These are phyloP conservation scores for Oldenlandia corymbosa DNA, from an alignment of 257 asterid species.

Conservation along the genomic window DNA sequence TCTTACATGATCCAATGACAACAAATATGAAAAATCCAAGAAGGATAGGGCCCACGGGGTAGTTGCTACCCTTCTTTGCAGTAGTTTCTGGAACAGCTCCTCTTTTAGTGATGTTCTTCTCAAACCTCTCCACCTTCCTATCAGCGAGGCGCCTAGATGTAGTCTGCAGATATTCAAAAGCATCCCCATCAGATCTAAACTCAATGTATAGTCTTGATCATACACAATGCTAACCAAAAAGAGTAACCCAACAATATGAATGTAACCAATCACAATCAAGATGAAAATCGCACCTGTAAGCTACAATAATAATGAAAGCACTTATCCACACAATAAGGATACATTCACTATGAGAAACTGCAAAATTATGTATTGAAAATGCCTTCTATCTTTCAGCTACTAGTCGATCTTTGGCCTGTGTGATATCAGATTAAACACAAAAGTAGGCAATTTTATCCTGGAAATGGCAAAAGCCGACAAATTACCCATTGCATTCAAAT, in stretches of 20 bases:
- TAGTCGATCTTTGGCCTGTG: too few species aligned
- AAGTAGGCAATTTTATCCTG: not conserved
- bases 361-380: too few species aligned
- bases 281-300: too few species aligned
- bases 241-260: too few species aligned
- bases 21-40: constrained; percentile 89
- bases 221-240: not conserved
- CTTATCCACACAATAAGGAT: too few species aligned
- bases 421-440: not conserved
- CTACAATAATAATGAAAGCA: too few species aligned
- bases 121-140: constrained; percentile 82
- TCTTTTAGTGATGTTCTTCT: constrained; percentile 83
- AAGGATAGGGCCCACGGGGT: constrained; percentile 87
- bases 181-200: too few species aligned
- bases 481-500: not conserved
- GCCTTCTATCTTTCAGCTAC: too few species aligned
- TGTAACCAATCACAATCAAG: too few species aligned
- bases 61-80: constrained; percentile 70
- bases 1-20: constrained; percentile 92
- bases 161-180: constrained; percentile 45
- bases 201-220: too few species aligned
- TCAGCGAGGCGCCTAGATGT: constrained; percentile 86
- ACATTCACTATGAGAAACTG: too few species aligned
- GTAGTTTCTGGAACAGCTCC: constrained; percentile 74
- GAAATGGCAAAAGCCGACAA: too few species aligned